Evolutionary conservation across 1,284 basidiomycete species (phyloP), one percentile per base, ranked within the genome.

Genomic region (Melanopsichium pennsylvanicum): DNA sequence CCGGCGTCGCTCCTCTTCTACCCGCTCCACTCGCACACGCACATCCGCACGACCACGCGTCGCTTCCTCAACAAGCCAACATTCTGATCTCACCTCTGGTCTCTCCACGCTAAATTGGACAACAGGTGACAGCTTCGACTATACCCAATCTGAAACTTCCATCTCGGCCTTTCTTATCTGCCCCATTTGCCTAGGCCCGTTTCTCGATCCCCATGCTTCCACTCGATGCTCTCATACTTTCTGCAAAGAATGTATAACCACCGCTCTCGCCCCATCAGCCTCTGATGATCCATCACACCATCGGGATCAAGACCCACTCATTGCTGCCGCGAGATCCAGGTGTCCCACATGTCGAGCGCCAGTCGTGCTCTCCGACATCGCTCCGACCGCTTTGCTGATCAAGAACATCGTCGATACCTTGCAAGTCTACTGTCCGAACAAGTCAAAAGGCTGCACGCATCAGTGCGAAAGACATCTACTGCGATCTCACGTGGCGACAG

Each of bases 321-420:
- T n/a, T 4, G 26, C 36, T 2, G 23, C 45, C 3, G 16, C 31
- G 2, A 23, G 27, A 13, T 37, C 45, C 12, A 40, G 64, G 2
- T 75, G 73, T 39, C 73, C 73, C 0, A 66, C 60, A 4, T 75
- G 73, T 40, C 34, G 73, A 22, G 62, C 69, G 4, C 3, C 44
- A 5, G 49, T 63, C 18, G 29, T 42, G 7, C 49, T 71, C 4
- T 33, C 41, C 13, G 45, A 60, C 16, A 66, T 74, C 35, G 39
- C 49, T 19, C 67, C 73, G 3, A 66, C 71, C 2, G 61, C 68
- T 4, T 51, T 70, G 8, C 52, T 75, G 16, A 68, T 75, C 54
- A 67, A 66, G 23, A 71, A 74, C 43, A 74, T 75, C 63, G 73
- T 75, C 36, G 73, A 75, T 31, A 63, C 69, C 5, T 64, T 75